Base-by-base conservation (phyloP, 164 flowering plant genomes). In the Aristolochia fimbriata region DNA sequence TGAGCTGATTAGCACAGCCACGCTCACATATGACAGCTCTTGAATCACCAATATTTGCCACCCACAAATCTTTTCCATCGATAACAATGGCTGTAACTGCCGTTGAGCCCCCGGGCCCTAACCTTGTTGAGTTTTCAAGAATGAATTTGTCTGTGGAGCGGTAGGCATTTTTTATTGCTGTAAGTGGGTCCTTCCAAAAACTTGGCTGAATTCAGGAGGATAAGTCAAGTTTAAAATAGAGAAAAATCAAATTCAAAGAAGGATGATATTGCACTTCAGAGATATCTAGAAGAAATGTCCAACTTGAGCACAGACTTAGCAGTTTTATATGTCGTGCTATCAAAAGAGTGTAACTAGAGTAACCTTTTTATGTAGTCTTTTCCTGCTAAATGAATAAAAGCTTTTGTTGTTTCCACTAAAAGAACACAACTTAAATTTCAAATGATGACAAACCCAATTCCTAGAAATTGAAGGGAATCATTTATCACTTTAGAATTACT, bases 71-170 rank as follows among this genome's bases (percentile, higher is more conserved):
- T 62, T 73, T 78, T 43, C 86, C 83, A 68, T 85, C 81, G 58
- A 83, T 77, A 23, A 85, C 77, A 59, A 85, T 81, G 17, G 87
- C 87, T 41, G 91, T 85, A 37, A 85, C 91, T 22, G 91, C 87
- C 11, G 91, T 85, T 1, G 91, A 85, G 16, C 91, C 91, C 59
- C 91, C 91, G 16, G 76, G 77, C 33, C 88, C 91, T 22, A 83
- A 68, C 46, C 73, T 73, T 60, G 68, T 62, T 14, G 79, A 55
- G 23, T 78, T 81, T 41, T 77, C 80, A 15, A 84, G 65, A 23
- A 87, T 84, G 61, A 53, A 50, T 61, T 78, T 73, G 70, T 87
- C 83, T 1, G 89, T 86, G 30, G 68, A 62, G 30, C 67, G 50
- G 59, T 86, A 86, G 1, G 89, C 84, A 62, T 72, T 87, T 66